These are phyloP conservation scores for Calonectria naviculata DNA, from an alignment of 2,329 filamentous ascomycete species.

Conservation along the genomic window DNA sequence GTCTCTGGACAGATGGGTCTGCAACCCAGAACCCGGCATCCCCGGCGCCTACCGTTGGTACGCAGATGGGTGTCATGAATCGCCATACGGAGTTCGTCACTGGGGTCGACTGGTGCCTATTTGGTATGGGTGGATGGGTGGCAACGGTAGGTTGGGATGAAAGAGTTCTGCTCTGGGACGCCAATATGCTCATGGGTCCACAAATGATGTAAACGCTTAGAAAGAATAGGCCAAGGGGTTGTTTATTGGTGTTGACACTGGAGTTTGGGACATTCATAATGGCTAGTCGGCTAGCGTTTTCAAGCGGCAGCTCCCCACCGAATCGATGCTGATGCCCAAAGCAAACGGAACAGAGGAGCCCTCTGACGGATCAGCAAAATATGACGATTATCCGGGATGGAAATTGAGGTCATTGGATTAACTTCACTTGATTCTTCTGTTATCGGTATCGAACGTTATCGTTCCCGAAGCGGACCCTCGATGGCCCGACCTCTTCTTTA, in stretches of 20 bases:
- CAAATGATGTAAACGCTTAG: slow-evolving; percentile 33
- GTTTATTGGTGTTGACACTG: slow-evolving; percentile 29
- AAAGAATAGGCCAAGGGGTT: background rate
- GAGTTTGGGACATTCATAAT: slow-evolving; percentile 13
- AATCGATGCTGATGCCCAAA: background rate
- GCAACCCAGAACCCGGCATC: slow-evolving; percentile 48
- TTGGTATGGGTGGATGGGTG: slow-evolving; percentile 95
- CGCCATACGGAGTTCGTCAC: slow-evolving; percentile 95
- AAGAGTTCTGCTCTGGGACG: slow-evolving; percentile 91
- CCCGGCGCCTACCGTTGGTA: slow-evolving; percentile 62
- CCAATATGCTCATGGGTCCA: slow-evolving; percentile 61
- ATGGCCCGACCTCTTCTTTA: background rate
- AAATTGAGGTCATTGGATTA: too few species aligned
- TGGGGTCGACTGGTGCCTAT: slow-evolving; percentile 97
- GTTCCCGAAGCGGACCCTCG: background rate
- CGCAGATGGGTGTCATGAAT: slow-evolving; percentile 88
- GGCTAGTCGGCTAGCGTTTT: slow-evolving; percentile 9
- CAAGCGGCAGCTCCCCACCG: background rate
- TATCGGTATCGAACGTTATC: background rate
- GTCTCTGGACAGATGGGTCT: slow-evolving; percentile 87
- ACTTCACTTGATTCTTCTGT: background rate
- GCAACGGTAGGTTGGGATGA: slow-evolving; percentile 97
- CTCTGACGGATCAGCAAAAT: background rate
- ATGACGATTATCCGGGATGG: background rate
- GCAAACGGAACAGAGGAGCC: background rate